Conservation (phyloP, 1,284 basidiomycete genomes). For the Ceratobasidium sp. region DNA sequence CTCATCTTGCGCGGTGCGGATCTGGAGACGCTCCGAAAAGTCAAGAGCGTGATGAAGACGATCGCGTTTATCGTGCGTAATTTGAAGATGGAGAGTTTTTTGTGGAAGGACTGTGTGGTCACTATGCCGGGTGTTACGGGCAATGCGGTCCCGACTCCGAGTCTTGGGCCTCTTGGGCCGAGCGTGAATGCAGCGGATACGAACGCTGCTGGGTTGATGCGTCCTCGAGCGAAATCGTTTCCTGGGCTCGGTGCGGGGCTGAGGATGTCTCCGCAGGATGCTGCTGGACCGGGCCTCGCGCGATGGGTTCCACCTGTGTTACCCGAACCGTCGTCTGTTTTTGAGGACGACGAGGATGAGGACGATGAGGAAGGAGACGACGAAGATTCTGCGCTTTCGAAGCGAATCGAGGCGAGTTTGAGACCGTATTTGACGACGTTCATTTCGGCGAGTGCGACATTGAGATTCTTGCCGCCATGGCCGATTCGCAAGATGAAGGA, state of each 20-base stretch:
- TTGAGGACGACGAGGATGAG: slow-evolving; percentile 26
- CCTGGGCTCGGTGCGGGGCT: slow-evolving; percentile 24
- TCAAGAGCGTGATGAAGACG: slow-evolving; percentile 95
- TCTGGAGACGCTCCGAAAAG: slow-evolving; percentile 79
- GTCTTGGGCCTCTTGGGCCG: slow-evolving; percentile 45
- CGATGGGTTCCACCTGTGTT: slow-evolving; percentile 35
- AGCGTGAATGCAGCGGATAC: neutral
- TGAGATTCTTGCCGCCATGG: slow-evolving; percentile 91
- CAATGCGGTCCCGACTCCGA: slow-evolving; percentile 71
- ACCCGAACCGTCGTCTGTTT: slow-evolving; percentile 32
- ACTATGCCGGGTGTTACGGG: slow-evolving; percentile 77
- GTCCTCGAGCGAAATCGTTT: slow-evolving; percentile 41
- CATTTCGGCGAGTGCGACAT: slow-evolving; percentile 90
- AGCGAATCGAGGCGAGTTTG: slow-evolving; percentile 81
- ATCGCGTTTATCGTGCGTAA: slow-evolving; percentile 93
- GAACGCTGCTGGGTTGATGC: neutral
- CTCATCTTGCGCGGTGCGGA: slow-evolving; percentile 94
- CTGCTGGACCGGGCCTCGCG: neutral
- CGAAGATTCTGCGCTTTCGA: slow-evolving; percentile 64
- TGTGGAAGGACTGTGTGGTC: slow-evolving; percentile 95
- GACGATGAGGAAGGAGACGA: slow-evolving; percentile 46
- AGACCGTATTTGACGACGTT: slow-evolving; percentile 87
- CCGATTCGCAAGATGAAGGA: slow-evolving; percentile 89
- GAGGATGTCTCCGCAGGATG: slow-evolving; percentile 1
- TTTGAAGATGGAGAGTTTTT: slow-evolving; percentile 92